Percentiles rank a stretch among this genome's conserved stretches.
These are phyloP conservation scores for Pseudopyricularia cyperi DNA, from an alignment of 2,329 filamentous ascomycete genomes.

Conservation along the genomic window DNA sequence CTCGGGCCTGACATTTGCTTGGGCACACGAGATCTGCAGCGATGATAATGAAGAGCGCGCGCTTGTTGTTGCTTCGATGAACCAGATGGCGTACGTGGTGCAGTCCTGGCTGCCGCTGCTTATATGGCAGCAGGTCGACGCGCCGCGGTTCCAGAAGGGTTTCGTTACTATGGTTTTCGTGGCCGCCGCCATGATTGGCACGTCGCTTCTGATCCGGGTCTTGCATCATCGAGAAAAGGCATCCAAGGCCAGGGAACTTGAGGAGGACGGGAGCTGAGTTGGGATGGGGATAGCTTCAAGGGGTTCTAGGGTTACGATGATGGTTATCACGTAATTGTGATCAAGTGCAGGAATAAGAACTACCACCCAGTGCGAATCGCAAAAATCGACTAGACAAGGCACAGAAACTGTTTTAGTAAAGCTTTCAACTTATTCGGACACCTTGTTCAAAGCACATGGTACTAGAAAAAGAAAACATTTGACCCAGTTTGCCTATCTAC, in stretches of 20 bases:
- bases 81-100: conserved; percentile 55
- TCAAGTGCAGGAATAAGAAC: not conserved
- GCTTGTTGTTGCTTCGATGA: conserved; percentile 52
- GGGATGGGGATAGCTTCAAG: not conserved
- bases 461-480: no score
- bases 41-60: conserved; percentile 51
- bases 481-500: no score
- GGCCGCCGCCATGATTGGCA: conserved; percentile 33
- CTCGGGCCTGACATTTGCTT: conserved; percentile 31
- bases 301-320: not conserved
- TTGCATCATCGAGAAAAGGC: conserved; percentile 28
- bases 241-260: not conserved
- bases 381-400: no score
- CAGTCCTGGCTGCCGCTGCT: conserved; percentile 57
- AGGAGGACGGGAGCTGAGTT: not conserved
- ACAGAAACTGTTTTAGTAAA: no score
- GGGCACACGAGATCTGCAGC: conserved; percentile 36
- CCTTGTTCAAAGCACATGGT: no score
- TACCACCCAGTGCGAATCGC: no score
- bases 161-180: conserved; percentile 41
- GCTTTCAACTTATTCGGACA: no score
- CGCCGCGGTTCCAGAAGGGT: conserved; percentile 46
- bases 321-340: not conserved
- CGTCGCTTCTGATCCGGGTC: conserved; percentile 30
- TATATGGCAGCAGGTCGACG: conserved; percentile 52